These are phyloP conservation scores for Penicillium expansum DNA, from an alignment of 2,329 filamentous ascomycete genomes.

Conservation along the genomic window DNA sequence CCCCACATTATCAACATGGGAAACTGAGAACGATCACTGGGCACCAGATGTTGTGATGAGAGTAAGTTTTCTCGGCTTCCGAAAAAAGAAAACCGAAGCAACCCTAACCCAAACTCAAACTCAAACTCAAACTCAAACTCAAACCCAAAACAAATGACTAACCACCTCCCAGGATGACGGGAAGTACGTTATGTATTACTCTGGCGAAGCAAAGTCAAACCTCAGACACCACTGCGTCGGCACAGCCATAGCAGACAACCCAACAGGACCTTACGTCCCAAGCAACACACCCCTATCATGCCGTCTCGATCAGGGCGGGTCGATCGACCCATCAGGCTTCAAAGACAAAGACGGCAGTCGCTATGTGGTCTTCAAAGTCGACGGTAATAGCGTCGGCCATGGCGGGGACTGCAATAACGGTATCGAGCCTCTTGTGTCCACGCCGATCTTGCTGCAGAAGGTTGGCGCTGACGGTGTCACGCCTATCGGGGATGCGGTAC, in stretches of 20 bases:
- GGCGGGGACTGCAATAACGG: constrained; percentile 51
- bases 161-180: constrained; percentile 38
- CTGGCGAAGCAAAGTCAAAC: constrained; percentile 45
- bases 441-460: constrained; percentile 43
- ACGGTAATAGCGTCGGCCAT: constrained; percentile 57
- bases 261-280: constrained; percentile 54
- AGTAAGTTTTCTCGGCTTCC: constrained; percentile 23
- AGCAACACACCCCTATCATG: constrained; percentile 53
- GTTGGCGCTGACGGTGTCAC: constrained; percentile 51
- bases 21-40: constrained; percentile 55
- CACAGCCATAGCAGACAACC: constrained; percentile 49
- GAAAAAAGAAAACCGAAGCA: not conserved
- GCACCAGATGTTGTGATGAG: constrained; percentile 59
- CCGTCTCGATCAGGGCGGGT: constrained; percentile 53
- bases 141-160: not conserved
- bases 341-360: constrained; percentile 53
- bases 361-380: constrained; percentile 65
- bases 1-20: constrained; percentile 55
- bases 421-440: constrained; percentile 34
- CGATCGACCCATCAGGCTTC: constrained; percentile 64
- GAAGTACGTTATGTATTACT: constrained; percentile 62
- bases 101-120: too few species aligned
- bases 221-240: constrained; percentile 57
- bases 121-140: too few species aligned
- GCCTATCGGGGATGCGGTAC: constrained; percentile 51